Conservation (phyloP, 768 basidiomycete species). For the Lentinus tigrinus region DNA sequence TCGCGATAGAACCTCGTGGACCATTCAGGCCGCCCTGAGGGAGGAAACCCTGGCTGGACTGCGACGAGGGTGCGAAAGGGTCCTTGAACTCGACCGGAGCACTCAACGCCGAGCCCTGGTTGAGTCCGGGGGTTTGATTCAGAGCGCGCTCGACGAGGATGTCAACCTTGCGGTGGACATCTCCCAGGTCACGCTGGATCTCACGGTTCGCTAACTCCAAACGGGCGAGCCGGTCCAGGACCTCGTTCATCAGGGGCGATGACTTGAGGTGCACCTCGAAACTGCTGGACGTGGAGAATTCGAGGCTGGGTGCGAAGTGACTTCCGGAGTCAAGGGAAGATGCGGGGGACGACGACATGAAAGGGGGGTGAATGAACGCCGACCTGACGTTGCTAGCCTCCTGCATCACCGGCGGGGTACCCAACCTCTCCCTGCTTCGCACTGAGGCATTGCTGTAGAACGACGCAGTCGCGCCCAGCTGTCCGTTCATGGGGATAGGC, state of each 20-base stretch:
- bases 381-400: conserved; percentile 34
- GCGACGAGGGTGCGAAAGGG: conserved; percentile 59
- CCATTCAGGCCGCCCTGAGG: conserved; percentile 30
- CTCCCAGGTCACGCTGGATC: conserved; percentile 70
- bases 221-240: conserved; percentile 70
- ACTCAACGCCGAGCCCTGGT: conserved; percentile 1
- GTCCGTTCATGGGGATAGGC: conserved; percentile 25
- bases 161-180: conserved; percentile 77
- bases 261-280: conserved; percentile 76
- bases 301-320: conserved; percentile 51
- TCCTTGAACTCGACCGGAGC: conserved; percentile 74
- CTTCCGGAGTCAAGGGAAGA: conserved; percentile 78
- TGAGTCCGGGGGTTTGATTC: conserved; percentile 14
- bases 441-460: conserved; percentile 41
- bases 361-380: conserved; percentile 44
- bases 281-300: conserved; percentile 37
- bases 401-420: conserved; percentile 48
- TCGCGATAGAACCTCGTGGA: conserved; percentile 62
- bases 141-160: conserved; percentile 66
- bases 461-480: conserved; percentile 26
- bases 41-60: conserved; percentile 17
- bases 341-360: conserved; percentile 70
- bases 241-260: conserved; percentile 73
- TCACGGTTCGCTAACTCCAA: conserved; percentile 70
- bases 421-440: conserved; percentile 37